Percentiles rank a stretch among this genome's conserved stretches.
These are phyloP conservation scores for Fusarium drepaniforme DNA, from an alignment of 2,329 filamentous ascomycete species.

Conservation along the genomic window DNA sequence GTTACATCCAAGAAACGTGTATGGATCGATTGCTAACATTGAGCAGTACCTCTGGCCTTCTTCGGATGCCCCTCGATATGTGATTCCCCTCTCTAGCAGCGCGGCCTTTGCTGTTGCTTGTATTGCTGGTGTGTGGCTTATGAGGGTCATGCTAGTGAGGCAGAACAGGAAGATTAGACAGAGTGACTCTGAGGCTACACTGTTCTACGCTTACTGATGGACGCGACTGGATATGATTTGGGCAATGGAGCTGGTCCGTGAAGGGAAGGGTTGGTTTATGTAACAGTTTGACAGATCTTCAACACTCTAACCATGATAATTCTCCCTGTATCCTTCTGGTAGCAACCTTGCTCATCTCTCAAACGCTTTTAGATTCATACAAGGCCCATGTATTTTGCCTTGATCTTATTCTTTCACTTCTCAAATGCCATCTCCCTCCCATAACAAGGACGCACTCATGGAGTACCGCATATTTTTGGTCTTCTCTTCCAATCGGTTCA, in stretches of 20 bases:
- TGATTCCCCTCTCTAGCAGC: conserved; percentile 34
- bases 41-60: conserved; percentile 34
- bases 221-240: too few relatives aligned
- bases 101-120: conserved; percentile 49
- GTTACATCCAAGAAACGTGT: not conserved
- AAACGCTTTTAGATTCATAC: not conserved
- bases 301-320: not conserved
- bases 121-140: conserved; percentile 44
- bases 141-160: conserved; percentile 43
- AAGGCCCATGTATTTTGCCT: too few relatives aligned
- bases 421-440: too few relatives aligned
- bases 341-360: not conserved
- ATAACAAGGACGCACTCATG: too few relatives aligned
- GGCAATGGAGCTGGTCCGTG: not conserved
- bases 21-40: not conserved
- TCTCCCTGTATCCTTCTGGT: not conserved
- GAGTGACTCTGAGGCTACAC: conserved; percentile 36
- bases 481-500: not conserved
- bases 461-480: too few relatives aligned
- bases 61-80: conserved; percentile 38
- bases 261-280: not conserved
- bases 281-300: not conserved
- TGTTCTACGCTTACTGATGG: conserved; percentile 41
- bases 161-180: conserved; percentile 45
- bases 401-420: too few relatives aligned